Evolutionary conservation across 352 stramenopile genomes (phyloP), one percentile per base, ranked within the genome.

Genomic region (Pythium phragmiticola): DNA sequence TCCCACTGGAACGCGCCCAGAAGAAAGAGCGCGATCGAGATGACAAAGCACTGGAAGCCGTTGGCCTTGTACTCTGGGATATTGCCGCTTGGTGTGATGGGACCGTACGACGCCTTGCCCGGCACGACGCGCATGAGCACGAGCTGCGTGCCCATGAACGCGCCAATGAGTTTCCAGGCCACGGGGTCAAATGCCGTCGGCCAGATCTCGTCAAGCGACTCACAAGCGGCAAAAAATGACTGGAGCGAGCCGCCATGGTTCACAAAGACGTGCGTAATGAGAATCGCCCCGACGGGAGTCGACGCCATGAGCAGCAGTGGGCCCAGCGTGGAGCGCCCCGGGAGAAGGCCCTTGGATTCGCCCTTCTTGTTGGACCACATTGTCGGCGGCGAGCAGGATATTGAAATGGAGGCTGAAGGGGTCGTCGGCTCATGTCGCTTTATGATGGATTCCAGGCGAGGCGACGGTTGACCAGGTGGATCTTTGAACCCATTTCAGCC

Each of bases 41-140:
- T 70, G 28, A 91, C 52, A 69, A 97, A 98, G 70, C 85, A 94
- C 58, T 89, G 73, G 72, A 98, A 96, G 53, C 91, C 92, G 70
- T 98, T 98, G 68, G 86, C 88, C 60, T 81, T 97, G 79, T 98
- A 98, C 34, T 93, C 80, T 6, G 94, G 94, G 8, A 84, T 66
- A 74, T 97, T 94, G 47, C 94, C 94, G 4, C 80, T 89, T 0
- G 91, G 78, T 2, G 92, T 97, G 26, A 95, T 61, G 0, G 88
- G 90, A 7, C 89, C 92, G 39, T 86, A 75, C 64, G 95, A 97
- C 6, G 66, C 74, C 60, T 91, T 95, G 55, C 93, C 95, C 0
- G 94, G 94, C 30, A 98, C 79, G 16, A 88, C 54, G 57, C 84
- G 84, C 84, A 98, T 97, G 56, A 98, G 82, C 26, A 88, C 49